Base-by-base conservation (phyloP, 441 rosid genomes). In the Breynia disticha region DNA sequence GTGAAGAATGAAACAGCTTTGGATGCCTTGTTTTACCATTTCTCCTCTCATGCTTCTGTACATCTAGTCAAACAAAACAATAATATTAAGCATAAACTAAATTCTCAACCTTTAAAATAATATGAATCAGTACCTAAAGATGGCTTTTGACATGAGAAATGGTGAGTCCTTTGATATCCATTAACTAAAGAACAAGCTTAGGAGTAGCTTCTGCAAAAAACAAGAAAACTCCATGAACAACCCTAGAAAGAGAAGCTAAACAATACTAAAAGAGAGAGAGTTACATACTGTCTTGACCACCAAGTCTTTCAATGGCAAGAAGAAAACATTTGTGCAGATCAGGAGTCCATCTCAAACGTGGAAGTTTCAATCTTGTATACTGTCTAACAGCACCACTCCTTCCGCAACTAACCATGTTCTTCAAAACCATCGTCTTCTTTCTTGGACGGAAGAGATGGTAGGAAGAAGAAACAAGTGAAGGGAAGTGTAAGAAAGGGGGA, bases 121-220 rank as follows among this genome's bases (percentile, higher is more conserved):
- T 28, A 9, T 42, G 46, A 16, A 17, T 48, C 19, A 46, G 9
- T 55, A 87, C 97, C 88, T 90, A 96, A 50, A 90, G 96, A 79
- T 90, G 97, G 76, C 95, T 83, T 78, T 90, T 90, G 45, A 90
- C 96, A 77, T 90, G 97, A 60, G 97, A 84, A 52, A 87, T 87
- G 77, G 79, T 83, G 53, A 90, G 86, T 48, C 85, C 96, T 66
- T 80, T 77, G 67, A 84, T 76, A 72, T 87, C 79, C 96, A 90
- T 87, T 79, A 83, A 19, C 57, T 87, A 93, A 71, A 84, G 96
- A 63, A 87, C 96, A 74, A 84, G 65, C 70, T 90, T 87, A 0
- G 96, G 97, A 18, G 97, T 90, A 54, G 97, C 97, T 78, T 80
- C 95, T 90, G 71, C n/a, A 48, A 58, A 48, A 48, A 12, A 53